Conservation (phyloP, 1,139 yeast genomes). For the Pichia sp. region DNA sequence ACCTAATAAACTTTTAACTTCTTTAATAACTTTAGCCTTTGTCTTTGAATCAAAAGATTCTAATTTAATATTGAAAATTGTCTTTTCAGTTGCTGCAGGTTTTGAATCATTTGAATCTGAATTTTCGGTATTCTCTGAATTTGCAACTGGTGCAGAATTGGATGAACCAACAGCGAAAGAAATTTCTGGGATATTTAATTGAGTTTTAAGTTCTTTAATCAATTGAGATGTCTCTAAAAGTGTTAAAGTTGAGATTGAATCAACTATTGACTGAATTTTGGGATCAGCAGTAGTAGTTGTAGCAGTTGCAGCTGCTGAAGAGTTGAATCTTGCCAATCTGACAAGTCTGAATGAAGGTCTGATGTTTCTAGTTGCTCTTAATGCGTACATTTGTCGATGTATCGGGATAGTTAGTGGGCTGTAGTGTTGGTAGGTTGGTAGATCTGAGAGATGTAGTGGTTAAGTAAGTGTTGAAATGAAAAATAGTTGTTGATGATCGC, state of each 20-base stretch:
- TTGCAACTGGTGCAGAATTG: conserved; percentile 49
- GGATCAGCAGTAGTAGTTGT: conserved; percentile 63
- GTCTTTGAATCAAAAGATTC: conserved; percentile 92
- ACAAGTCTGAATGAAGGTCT: background rate
- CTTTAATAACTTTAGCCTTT: conserved; percentile 96
- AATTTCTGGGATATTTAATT: conserved; percentile 88
- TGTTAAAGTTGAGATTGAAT: conserved; percentile 81
- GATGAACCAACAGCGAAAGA: conserved; percentile 52
- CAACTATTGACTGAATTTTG: conserved; percentile 80
- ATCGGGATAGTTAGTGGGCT: background rate
- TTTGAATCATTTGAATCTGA: conserved; percentile 64
- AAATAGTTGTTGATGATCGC: background rate
- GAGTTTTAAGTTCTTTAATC: conserved; percentile 74
- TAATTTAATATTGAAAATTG: conserved; percentile 84
- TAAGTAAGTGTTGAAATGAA: background rate
- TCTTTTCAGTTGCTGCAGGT: conserved; percentile 81
- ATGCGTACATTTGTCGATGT: conserved; percentile 6
- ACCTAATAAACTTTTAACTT: conserved; percentile 86
- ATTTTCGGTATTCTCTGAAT: conserved; percentile 50
- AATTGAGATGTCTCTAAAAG: conserved; percentile 83
- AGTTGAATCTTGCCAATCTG: conserved; percentile 11
- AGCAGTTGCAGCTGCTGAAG: conserved; percentile 38
- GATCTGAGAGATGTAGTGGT: no score
- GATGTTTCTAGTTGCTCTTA: conserved; percentile 3
- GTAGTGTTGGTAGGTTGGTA: background rate